Conservation (phyloP, 208 protist genomes). For the Strigomonas culicis region DNA sequence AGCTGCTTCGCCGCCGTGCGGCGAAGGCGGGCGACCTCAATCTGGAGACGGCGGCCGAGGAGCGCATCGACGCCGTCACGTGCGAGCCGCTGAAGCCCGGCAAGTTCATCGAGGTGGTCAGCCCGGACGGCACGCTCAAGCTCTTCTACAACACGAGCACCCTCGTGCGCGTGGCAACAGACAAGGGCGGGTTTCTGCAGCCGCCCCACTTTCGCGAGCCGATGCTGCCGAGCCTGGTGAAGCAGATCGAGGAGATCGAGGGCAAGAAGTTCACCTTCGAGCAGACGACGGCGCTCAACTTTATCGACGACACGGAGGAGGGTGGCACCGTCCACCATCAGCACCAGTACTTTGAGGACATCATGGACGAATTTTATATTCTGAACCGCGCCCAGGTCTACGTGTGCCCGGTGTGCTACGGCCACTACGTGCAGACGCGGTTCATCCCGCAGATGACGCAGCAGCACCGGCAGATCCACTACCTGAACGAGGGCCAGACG, state of each 20-base stretch:
- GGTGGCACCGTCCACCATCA: constrained; percentile 34
- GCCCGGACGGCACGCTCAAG: constrained; percentile 61
- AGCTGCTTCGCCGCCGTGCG: constrained; percentile 28
- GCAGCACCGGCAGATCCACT: constrained; percentile 18
- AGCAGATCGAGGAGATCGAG: constrained; percentile 54
- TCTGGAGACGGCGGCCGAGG: constrained; percentile 49
- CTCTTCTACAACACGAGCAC: constrained; percentile 87
- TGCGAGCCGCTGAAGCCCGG: constrained; percentile 44
- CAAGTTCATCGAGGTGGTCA: constrained; percentile 69
- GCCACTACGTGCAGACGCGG: constrained; percentile 63
- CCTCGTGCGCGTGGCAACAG: constrained; percentile 75
- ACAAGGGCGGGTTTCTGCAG: constrained; percentile 82
- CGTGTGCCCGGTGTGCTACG: constrained; percentile 78
- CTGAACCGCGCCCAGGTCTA: constrained; percentile 76
- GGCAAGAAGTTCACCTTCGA: constrained; percentile 69
- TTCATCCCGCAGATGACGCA: constrained; percentile 34
- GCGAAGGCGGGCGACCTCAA: constrained; percentile 29
- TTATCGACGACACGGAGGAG: constrained; percentile 8
- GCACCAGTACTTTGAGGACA: constrained; percentile 83
- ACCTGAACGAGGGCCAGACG: constrained; percentile 24
- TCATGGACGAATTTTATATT: constrained; percentile 83
- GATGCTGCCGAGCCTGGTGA: constrained; percentile 38
- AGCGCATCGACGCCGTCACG: constrained; percentile 79
- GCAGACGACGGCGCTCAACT: constrained; percentile 24
- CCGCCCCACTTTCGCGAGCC: constrained; percentile 86